These are phyloP conservation scores for Boletellus emodensis DNA, from an alignment of 768 basidiomycete species.

Conservation along the genomic window DNA sequence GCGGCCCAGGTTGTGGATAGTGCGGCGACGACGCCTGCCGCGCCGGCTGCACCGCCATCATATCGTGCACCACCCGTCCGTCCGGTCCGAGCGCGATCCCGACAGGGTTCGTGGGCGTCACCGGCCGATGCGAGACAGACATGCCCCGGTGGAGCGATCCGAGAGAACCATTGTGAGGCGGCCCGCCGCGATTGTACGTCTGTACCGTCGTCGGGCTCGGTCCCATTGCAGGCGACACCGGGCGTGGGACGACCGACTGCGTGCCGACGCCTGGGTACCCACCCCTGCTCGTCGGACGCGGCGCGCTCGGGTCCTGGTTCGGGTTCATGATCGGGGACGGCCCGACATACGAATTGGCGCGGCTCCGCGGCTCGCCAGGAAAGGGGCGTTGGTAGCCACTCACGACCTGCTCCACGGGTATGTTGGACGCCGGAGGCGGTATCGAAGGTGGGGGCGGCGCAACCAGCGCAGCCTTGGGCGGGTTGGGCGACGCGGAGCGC, in stretches of 20 bases:
- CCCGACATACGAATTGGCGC: conserved; percentile 46
- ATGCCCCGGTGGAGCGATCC: conserved; percentile 9
- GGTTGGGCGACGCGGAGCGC: conserved; percentile 70
- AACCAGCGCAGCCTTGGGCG: conserved; percentile 73
- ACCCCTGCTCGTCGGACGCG: conserved; percentile 52
- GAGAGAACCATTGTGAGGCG: conserved; percentile 1
- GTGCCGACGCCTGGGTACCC: conserved; percentile 85
- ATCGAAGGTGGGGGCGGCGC: conserved; percentile 46
- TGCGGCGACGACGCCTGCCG: conserved; percentile 10
- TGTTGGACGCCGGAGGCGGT: conserved; percentile 39
- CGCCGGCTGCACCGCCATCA: conserved; percentile 46
- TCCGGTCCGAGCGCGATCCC: conserved; percentile 80
- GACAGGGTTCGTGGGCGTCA: conserved; percentile 73
- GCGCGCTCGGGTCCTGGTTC: conserved; percentile 34
- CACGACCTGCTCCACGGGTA: conserved; percentile 71
- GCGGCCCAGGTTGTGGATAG: conserved; percentile 11
- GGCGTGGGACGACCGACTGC: conserved; percentile 59
- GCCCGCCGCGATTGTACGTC: conserved; percentile 11
- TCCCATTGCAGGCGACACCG: conserved; percentile 49
- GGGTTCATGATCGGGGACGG: conserved; percentile 28
- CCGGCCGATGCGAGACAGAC: conserved; percentile 40
- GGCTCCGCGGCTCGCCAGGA: conserved; percentile 74
- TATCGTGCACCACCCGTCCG: conserved; percentile 78
- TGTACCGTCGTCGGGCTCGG: conserved; percentile 18
- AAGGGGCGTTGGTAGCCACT: conserved; percentile 78